A percentile compares a stretch with the other conserved stretches of the same genome.
phyloP scores from a whole-genome alignment of 768 basidiomycete genomes.

The Boletellus ananas region DNA sequence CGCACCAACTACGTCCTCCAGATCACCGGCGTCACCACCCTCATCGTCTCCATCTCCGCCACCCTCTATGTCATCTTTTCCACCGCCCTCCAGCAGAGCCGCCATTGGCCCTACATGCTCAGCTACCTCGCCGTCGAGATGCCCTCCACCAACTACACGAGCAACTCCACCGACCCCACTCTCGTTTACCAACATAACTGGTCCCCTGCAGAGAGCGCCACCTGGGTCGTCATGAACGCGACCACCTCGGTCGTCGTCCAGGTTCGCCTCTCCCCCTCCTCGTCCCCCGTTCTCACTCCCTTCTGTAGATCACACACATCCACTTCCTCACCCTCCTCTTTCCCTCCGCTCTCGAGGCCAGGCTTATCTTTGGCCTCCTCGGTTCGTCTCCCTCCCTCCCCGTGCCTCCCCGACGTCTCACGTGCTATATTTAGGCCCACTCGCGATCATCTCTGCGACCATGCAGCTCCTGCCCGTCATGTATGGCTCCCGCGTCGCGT shows the following conservation, averaged over 20 bases:
- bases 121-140: slow-evolving; percentile 84
- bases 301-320: slow-evolving; percentile 83
- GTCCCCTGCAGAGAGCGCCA: slow-evolving; percentile 59
- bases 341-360: slow-evolving; percentile 83
- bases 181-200: slow-evolving; percentile 41
- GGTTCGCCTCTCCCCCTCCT: slow-evolving; percentile 41
- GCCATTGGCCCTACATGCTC: slow-evolving; percentile 93
- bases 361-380: slow-evolving; percentile 80
- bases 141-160: slow-evolving; percentile 22
- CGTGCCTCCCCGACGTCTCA: neutral
- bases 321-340: slow-evolving; percentile 95
- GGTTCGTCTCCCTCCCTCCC: slow-evolving; percentile 40
- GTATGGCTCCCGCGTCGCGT: slow-evolving; percentile 33
- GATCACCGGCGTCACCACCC: slow-evolving; percentile 73
- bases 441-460: slow-evolving; percentile 78
- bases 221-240: slow-evolving; percentile 88
- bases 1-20: slow-evolving; percentile 91
- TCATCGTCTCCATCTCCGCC: slow-evolving; percentile 73
- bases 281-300: neutral
- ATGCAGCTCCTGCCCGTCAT: slow-evolving; percentile 80
- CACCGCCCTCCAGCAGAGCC: slow-evolving; percentile 55
- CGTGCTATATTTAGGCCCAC: slow-evolving; percentile 51
- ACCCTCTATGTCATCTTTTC: slow-evolving; percentile 74
- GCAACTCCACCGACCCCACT: slow-evolving; percentile 22
- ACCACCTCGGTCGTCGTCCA: slow-evolving; percentile 81